These are phyloP conservation scores for Saccharomycopsis amapae DNA, from an alignment of 805 yeast species.

Conservation along the genomic window DNA sequence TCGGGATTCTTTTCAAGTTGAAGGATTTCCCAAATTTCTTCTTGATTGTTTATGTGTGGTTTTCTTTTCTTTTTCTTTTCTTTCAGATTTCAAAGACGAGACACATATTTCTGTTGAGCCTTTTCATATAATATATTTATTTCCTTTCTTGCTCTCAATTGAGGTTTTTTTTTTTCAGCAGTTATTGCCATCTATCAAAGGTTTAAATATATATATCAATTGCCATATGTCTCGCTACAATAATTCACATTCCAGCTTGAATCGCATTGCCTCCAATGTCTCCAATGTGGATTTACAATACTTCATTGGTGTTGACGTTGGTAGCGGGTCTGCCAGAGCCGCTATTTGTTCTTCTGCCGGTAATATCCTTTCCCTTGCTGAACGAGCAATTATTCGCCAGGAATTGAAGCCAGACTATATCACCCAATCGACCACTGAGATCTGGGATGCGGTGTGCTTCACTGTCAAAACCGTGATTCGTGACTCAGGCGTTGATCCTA, in stretches of 20 bases:
- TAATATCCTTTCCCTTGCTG: conserved; percentile 69
- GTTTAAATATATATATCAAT: no score
- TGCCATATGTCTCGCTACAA: conserved; percentile 17
- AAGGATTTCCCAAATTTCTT: no score
- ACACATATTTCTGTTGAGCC: no score
- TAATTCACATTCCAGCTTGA: conserved; percentile 12
- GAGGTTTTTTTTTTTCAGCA: no score
- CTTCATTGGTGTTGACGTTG: conserved; percentile 86
- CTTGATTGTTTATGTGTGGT: no score
- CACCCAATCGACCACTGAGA: conserved; percentile 85
- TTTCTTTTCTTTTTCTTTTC: no score
- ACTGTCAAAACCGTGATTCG: conserved; percentile 71
- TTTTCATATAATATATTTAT: no score
- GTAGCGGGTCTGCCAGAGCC: conserved; percentile 97
- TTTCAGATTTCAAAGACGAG: no score
- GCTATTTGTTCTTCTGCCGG: conserved; percentile 83
- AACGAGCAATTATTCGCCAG: conserved; percentile 71
- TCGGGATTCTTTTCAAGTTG: no score
- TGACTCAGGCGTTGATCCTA: conserved; percentile 67
- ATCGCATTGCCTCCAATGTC: conserved; percentile 13
- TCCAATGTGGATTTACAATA: conserved; percentile 23
- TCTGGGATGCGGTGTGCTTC: conserved; percentile 82
- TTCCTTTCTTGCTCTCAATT: no score
- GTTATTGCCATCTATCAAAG: no score
- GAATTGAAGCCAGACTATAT: conserved; percentile 66